Evolutionary conservation across 2,329 filamentous ascomycete genomes (phyloP).

Genomic region (Pseudocercospora cruenta): DNA sequence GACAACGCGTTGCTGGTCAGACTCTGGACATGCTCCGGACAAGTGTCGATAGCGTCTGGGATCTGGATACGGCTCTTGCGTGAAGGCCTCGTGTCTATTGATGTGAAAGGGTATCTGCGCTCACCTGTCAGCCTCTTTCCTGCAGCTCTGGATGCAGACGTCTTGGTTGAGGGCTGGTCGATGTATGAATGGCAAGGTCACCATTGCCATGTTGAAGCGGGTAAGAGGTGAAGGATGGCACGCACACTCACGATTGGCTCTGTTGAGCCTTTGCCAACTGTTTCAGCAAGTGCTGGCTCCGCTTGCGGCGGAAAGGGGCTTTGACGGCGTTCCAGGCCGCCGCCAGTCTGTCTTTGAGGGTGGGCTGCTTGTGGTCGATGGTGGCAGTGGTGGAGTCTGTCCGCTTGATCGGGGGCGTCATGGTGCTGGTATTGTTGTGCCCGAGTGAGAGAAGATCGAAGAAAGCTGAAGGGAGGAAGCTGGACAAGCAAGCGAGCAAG

Average conservation of each 20-base stretch:
- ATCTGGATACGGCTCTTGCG: neutral
- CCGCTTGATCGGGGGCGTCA: constrained; percentile 1
- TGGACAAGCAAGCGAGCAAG: neutral
- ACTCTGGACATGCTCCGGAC: neutral
- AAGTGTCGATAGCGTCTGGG: neutral
- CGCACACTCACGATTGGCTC: constrained; percentile 5
- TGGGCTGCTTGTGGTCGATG: neutral
- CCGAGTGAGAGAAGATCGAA: neutral
- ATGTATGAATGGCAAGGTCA: neutral
- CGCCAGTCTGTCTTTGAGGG: neutral
- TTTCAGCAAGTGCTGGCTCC: neutral
- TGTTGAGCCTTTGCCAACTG: neutral
- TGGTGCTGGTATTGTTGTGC: neutral
- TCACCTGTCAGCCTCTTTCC: neutral
- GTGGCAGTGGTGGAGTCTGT: constrained; percentile 7
- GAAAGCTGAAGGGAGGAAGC: neutral
- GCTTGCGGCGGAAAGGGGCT: neutral
- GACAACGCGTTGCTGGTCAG: no score
- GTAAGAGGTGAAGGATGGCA: neutral
- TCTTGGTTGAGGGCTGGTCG: neutral
- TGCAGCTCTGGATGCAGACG: neutral
- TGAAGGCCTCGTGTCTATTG: neutral
- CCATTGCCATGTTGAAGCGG: neutral
- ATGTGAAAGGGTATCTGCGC: neutral
- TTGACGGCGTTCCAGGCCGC: constrained; percentile 2